These are phyloP conservation scores for Fusarium irregulare DNA, from an alignment of 2,329 filamentous ascomycete species.

Conservation along the genomic window DNA sequence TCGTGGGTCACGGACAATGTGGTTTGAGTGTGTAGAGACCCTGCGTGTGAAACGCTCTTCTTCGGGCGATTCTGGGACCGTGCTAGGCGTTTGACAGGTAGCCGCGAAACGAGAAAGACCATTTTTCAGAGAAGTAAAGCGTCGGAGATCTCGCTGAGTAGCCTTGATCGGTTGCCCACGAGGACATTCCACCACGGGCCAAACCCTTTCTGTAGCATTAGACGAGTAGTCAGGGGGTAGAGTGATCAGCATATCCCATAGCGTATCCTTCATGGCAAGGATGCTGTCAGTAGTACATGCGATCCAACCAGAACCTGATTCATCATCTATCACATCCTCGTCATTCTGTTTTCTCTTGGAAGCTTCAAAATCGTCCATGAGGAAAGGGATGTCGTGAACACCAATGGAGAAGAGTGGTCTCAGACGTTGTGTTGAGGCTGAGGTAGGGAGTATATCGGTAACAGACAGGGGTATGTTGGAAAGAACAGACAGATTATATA, in stretches of 20 bases:
- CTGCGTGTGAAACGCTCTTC: slow-evolving; percentile 45
- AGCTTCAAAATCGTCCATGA: slow-evolving; percentile 71
- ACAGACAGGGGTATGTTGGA: slow-evolving; percentile 86
- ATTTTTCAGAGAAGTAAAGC: slow-evolving; percentile 76
- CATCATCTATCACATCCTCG: slow-evolving; percentile 56
- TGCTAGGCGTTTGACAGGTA: slow-evolving; percentile 33
- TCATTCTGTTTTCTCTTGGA: slow-evolving; percentile 54
- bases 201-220: slow-evolving; percentile 70
- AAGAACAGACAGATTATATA: slow-evolving; percentile 93
- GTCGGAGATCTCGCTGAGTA: slow-evolving; percentile 88
- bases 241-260: slow-evolving; percentile 91
- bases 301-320: slow-evolving; percentile 78
- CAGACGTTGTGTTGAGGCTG: slow-evolving; percentile 72
- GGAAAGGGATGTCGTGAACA: slow-evolving; percentile 87
- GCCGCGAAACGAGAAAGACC: slow-evolving; percentile 66
- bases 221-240: slow-evolving; percentile 74
- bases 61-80: slow-evolving; percentile 45
- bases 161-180: slow-evolving; percentile 78
- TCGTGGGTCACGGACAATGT: slow-evolving; percentile 51
- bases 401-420: slow-evolving; percentile 92
- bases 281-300: slow-evolving; percentile 97
- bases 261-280: slow-evolving; percentile 82
- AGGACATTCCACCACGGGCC: slow-evolving; percentile 79
- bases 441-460: slow-evolving; percentile 73
- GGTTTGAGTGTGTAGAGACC: slow-evolving; percentile 45